Evolutionary conservation across 148 eudicot genomes (phyloP).

Genomic region (Simmondsia chinensis): DNA sequence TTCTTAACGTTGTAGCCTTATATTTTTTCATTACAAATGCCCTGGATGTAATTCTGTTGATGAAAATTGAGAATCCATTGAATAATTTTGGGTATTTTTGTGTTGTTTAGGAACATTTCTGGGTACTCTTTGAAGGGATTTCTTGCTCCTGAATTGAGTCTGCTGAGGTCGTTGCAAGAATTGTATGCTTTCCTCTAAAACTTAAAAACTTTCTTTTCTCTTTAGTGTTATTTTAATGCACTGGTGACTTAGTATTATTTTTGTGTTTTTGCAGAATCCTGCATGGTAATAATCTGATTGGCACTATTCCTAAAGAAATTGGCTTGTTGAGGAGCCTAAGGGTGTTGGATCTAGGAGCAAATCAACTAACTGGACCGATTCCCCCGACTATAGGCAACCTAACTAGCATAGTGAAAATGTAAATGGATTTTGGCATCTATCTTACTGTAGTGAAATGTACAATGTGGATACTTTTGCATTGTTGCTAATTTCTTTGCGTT

Average conservation of each 20-base stretch:
- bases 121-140: conserved; percentile 76
- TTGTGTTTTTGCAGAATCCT: conserved; percentile 35
- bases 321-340: conserved; percentile 50
- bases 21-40: not conserved
- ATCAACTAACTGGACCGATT: conserved; percentile 66
- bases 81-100: not conserved
- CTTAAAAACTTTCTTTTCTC: not conserved
- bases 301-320: conserved; percentile 78
- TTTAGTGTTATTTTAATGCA: conserved; percentile 7
- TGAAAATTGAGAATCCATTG: not conserved
- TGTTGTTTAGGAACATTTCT: conserved; percentile 72
- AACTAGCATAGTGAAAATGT: conserved; percentile 52
- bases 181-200: conserved; percentile 39
- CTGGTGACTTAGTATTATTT: too few species aligned
- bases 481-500: conserved; percentile 3
- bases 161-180: conserved; percentile 49
- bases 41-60: not conserved
- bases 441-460: too few species aligned
- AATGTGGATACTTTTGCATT: conserved; percentile 1
- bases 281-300: conserved; percentile 71
- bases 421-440: too few species aligned
- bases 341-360: conserved; percentile 78
- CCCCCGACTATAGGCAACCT: conserved; percentile 73
- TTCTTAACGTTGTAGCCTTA: not conserved
- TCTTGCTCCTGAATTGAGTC: conserved; percentile 67